Conservation (phyloP, 345 rosid genomes). For the Aegle marmelos region DNA sequence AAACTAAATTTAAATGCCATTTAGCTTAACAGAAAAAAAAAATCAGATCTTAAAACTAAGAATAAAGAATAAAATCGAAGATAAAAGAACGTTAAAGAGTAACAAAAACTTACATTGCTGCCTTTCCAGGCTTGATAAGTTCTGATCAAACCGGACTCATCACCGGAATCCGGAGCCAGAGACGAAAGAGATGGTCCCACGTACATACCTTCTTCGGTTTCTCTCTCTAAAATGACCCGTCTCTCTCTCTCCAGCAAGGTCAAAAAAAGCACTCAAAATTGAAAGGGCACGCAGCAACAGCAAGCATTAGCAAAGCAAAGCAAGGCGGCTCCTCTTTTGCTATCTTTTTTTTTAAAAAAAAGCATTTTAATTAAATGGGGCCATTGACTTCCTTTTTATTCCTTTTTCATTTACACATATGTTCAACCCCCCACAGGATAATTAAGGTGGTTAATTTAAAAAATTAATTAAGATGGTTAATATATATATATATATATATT, state of each 20-base stretch:
- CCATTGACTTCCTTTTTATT: neutral
- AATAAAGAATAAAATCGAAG: slow-evolving; percentile 2
- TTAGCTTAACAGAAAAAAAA: neutral
- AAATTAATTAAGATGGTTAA: too few species aligned
- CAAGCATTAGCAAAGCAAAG: neutral
- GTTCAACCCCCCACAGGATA: neutral
- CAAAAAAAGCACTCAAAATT: neutral
- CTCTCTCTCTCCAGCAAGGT: neutral
- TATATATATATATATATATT: too few species aligned
- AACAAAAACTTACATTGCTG: slow-evolving; percentile 54
- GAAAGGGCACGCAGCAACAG: neutral
- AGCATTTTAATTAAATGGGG: neutral
- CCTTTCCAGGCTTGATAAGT: slow-evolving; percentile 81
- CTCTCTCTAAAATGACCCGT: neutral
- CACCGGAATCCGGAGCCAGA: slow-evolving; percentile 26
- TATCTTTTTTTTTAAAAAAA: too few species aligned
- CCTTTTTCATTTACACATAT: neutral
- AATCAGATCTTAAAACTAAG: slow-evolving; percentile 31
- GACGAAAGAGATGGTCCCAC: slow-evolving; percentile 36
- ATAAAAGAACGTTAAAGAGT: neutral
- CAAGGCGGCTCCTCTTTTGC: slow-evolving; percentile 15
- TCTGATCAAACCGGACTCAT: slow-evolving; percentile 38
- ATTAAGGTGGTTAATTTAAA: too few species aligned
- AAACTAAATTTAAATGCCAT: neutral
- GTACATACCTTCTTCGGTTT: slow-evolving; percentile 24